Evolutionary conservation across 2,329 filamentous ascomycete species (phyloP), one percentile per base, ranked within the genome.

Genomic region (Atkinsonella texensis): DNA sequence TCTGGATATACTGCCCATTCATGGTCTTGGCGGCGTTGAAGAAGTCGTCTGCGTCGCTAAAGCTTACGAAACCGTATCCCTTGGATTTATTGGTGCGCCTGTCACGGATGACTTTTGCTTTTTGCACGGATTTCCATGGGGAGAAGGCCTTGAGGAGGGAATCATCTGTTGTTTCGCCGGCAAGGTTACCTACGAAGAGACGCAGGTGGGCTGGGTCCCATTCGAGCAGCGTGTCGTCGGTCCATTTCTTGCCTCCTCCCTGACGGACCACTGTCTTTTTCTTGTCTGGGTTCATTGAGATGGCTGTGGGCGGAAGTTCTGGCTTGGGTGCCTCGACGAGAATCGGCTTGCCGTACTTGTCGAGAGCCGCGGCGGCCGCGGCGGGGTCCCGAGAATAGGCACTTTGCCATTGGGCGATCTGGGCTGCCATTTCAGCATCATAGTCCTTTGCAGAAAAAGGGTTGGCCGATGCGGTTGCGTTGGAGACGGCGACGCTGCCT

Each of bases 1-100:
- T 96, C 62, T 95, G 91, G 64, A 98, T 97, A 70, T 98, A 98
- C 72, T 98, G 97, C 60, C 90, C 90, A 63, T 96, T 87, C 93
- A 97, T 97, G 72, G 97, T 91, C 71, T 93, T 89, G 61, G 89
- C 91, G 1, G 93, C 91, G 62, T 88, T 82, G 74, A 98, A 97
- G 67, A 94, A 97, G 63, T 96, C 90, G 66, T 98, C 93, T 32
- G 89, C 87, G 64, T 96, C 87, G 61, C 84, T 85, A 70, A 98
- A 97, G 68, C 88, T 93, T 52, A 98, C 90, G 63, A 98, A 98
- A 2, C 93, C 93, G 65, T 88, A 98, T 0, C 91, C 93, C 66
- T 93, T 95, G 63, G 87, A 94, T 72, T 98, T 98, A 52, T 87
- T 93, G 1, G 91, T 95, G 54, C 89, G 83, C 74, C 96, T 97